Base-by-base conservation (phyloP, 805 yeast species). In the Candida incommunis region DNA sequence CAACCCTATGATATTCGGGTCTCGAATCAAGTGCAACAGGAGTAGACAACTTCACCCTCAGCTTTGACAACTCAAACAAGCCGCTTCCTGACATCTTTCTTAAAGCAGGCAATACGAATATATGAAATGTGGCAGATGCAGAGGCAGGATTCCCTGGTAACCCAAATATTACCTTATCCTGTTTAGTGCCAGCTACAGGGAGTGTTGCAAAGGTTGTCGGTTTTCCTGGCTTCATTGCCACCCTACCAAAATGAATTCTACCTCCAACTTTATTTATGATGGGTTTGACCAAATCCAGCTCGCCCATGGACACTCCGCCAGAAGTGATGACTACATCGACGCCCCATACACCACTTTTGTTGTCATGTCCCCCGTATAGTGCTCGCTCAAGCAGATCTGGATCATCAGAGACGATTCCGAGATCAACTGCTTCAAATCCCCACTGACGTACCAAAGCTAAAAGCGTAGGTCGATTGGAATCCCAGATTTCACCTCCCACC, bases 221-320 rank as follows among this genome's bases (percentile, higher is more conserved):
- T 49, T 74, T 74, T 0, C 79, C 79, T 1, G 79, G 79, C 50
- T 74, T 74, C 76, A 74, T 74, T n/a, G 66, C 66, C 4, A 74
- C 76, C 37, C 78, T 56, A 3, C 79, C 79, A 53, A 74, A 74
- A 48, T 71, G 75, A 29, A 74, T 69, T 0, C 48, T 51, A 1
- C 76, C 78, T 0, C 60, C 58, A 16, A 74, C 50, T 27, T 66
- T 53, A 46, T 70, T 72, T 22, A 74, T 69, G 0, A 68, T 61
- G 0, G 78, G 77, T 46, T 74, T 74, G 35, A 74, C 53, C 15
- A 72, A 57, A 52, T 74, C 79, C 26, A 65, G 48, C 51, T 74
- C 79, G 1, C 79, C 79, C 79, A 74, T 74, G 1, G 79, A 74
- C 1, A 74, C 79, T 22, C 79, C 79, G 2, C 79, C 79, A 1